Evolutionary conservation across 139 green algal genomes (phyloP).

Genomic region (Volvox reticuliferus): DNA sequence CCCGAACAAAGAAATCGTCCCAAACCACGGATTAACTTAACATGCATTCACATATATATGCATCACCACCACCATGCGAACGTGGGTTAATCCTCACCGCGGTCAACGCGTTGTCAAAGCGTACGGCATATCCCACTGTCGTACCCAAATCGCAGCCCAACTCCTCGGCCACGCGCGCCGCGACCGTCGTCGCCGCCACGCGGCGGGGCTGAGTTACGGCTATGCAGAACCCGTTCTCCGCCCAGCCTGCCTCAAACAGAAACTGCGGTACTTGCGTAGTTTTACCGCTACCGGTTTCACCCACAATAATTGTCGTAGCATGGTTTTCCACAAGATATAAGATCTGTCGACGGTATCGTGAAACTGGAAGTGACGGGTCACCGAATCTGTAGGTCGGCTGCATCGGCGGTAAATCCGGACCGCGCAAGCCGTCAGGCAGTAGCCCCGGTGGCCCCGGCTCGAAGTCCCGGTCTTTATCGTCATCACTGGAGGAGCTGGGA

Average conservation of each 20-base stretch:
- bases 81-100: slow-evolving; percentile 44
- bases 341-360: slow-evolving; percentile 67
- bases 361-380: slow-evolving; percentile 51
- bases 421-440: neutral
- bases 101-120: slow-evolving; percentile 81
- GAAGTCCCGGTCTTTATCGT: neutral
- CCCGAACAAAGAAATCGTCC: too few relatives aligned
- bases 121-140: slow-evolving; percentile 86
- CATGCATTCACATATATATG: too few relatives aligned
- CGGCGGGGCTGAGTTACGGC: slow-evolving; percentile 82
- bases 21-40: too few relatives aligned
- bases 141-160: slow-evolving; percentile 71
- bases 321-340: slow-evolving; percentile 88
- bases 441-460: neutral
- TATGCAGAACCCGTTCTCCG: slow-evolving; percentile 52
- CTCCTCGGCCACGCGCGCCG: slow-evolving; percentile 87
- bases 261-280: slow-evolving; percentile 87
- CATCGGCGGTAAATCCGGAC: slow-evolving; percentile 17
- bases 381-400: slow-evolving; percentile 33
- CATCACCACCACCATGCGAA: too few relatives aligned
- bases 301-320: slow-evolving; percentile 86
- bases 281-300: slow-evolving; percentile 96
- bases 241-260: slow-evolving; percentile 74
- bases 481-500: neutral
- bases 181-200: slow-evolving; percentile 88